Evolutionary conservation across 148 eudicot species (phyloP).

Genomic region (Camellia sinensis): DNA sequence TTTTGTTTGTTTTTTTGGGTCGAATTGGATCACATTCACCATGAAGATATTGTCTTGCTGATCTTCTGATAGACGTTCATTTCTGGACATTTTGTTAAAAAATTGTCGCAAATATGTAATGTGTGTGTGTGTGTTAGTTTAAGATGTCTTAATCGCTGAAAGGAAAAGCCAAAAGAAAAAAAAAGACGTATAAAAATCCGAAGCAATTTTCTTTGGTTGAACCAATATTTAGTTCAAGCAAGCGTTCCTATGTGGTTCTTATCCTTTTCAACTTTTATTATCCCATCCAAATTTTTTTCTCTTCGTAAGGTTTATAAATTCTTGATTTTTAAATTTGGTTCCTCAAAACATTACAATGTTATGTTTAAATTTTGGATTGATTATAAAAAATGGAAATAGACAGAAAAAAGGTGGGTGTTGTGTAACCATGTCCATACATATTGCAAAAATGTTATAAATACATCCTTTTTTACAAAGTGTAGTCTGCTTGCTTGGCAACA

Average conservation of each 20-base stretch:
- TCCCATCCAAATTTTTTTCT: neutral
- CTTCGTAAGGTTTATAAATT: neutral
- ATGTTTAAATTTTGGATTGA: no score
- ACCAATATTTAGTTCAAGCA: neutral
- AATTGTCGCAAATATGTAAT: neutral
- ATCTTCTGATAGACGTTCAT: neutral
- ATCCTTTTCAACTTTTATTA: neutral
- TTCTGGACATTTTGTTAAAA: neutral
- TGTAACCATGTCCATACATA: no score
- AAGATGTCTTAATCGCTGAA: neutral
- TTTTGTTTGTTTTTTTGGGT: no score
- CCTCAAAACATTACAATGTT: no score
- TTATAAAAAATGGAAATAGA: no score
- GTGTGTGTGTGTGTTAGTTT: neutral
- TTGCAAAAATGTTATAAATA: no score
- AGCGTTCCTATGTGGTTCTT: neutral
- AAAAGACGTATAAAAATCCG: neutral
- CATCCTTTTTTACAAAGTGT: no score
- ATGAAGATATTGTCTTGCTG: neutral
- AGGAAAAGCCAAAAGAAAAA: neutral
- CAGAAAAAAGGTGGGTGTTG: no score
- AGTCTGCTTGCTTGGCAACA: no score
- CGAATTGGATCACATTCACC: neutral
- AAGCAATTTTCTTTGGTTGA: neutral
- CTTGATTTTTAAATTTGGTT: no score